phyloP scores from a whole-genome alignment of 192 early-diverging fungal species.

The Physocladia obscura region DNA sequence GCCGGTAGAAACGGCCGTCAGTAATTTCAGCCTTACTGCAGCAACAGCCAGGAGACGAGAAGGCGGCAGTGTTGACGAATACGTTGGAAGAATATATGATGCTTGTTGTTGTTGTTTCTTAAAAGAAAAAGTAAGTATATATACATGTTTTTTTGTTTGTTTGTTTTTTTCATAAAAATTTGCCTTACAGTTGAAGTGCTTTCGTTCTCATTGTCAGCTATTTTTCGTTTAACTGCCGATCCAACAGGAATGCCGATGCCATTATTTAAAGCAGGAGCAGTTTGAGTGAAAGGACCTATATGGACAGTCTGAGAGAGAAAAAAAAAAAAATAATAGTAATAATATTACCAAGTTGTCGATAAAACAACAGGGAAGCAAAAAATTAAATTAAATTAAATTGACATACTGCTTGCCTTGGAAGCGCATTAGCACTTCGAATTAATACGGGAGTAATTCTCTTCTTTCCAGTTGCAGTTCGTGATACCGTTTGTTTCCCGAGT shows the following conservation, averaged over 20 bases:
- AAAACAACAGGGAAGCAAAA: not conserved
- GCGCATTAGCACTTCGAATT: constrained; percentile 30
- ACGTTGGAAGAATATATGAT: constrained; percentile 13
- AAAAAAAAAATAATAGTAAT: no score
- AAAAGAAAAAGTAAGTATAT: not conserved
- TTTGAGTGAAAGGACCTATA: not conserved
- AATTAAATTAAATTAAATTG: no score
- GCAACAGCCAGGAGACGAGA: constrained; percentile 18
- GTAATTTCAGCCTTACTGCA: not conserved
- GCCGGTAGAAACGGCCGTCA: not conserved
- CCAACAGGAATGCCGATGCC: constrained; percentile 3
- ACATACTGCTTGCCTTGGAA: constrained; percentile 18
- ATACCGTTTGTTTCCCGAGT: constrained; percentile 54
- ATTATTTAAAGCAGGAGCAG: constrained; percentile 5
- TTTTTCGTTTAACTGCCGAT: constrained; percentile 4
- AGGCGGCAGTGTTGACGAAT: not conserved
- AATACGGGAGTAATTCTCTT: constrained; percentile 75
- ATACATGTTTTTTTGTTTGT: not conserved
- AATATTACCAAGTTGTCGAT: not conserved
- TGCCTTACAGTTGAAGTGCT: no score
- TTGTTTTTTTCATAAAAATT: no score
- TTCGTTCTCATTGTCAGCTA: not conserved
- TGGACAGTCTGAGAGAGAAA: constrained; percentile 7
- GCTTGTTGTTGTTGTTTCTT: constrained; percentile 1
- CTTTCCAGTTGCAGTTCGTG: constrained; percentile 76